Conservation (phyloP, 2,329 filamentous ascomycete genomes). For the Coniochaeta sp. region DNA sequence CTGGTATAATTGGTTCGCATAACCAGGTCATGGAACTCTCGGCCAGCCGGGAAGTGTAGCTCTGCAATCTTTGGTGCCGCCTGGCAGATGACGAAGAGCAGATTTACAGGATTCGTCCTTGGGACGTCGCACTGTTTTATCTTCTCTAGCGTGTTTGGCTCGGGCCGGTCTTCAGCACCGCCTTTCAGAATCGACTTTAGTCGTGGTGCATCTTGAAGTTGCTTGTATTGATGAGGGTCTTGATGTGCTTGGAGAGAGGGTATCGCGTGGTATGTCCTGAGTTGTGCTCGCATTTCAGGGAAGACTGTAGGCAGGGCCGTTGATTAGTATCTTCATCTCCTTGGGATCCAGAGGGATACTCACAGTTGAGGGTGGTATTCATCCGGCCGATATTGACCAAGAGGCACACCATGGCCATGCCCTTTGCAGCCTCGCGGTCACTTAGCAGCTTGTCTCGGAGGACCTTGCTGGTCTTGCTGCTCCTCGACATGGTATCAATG, state of each 20-base stretch:
- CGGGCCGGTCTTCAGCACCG: conserved; percentile 80
- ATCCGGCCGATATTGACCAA: conserved; percentile 95
- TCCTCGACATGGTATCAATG: conserved; percentile 96
- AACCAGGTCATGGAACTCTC: conserved; percentile 93
- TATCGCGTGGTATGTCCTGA: conserved; percentile 96
- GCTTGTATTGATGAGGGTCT: conserved; percentile 94
- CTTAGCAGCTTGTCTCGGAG: conserved; percentile 92
- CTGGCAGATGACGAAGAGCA: conserved; percentile 90
- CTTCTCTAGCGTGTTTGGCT: conserved; percentile 76
- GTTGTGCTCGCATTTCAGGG: conserved; percentile 95
- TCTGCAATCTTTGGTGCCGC: conserved; percentile 89
- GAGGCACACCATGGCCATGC: conserved; percentile 99
- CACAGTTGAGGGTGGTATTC: conserved; percentile 98
- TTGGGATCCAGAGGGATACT: conserved; percentile 18
- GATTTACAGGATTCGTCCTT: conserved; percentile 92
- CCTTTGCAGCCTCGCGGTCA: conserved; percentile 85
- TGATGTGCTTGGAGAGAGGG: conserved; percentile 92
- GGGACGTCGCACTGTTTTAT: conserved; percentile 60
- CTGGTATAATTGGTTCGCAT: conserved; percentile 85
- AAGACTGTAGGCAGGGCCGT: conserved; percentile 58
- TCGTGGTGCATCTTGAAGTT: conserved; percentile 90
- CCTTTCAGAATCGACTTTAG: conserved; percentile 97
- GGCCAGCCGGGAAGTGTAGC: conserved; percentile 74
- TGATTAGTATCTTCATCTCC: background rate
- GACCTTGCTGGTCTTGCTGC: conserved; percentile 98